Conservation (phyloP, 2,329 filamentous ascomycete species). For the Pseudogymnoascus sp. region DNA sequence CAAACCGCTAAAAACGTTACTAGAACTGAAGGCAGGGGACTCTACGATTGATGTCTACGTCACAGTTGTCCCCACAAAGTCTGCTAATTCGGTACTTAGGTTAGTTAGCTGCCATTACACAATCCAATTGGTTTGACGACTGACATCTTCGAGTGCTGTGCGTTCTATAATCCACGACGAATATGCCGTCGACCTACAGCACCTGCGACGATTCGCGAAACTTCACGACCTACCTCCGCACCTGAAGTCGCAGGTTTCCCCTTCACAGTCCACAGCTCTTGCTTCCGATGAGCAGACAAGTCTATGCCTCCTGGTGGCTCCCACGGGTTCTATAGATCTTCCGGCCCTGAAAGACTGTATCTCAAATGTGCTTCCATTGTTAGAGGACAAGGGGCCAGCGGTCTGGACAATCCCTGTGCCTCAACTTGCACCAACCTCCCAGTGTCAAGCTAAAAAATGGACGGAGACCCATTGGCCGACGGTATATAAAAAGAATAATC, state of each 20-base stretch:
- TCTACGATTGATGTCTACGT: slow-evolving; percentile 58
- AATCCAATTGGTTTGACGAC: not conserved
- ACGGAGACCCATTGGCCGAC: slow-evolving; percentile 74
- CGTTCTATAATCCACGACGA: slow-evolving; percentile 51
- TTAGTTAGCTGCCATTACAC: slow-evolving; percentile 36
- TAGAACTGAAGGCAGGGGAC: slow-evolving; percentile 55
- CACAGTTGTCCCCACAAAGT: slow-evolving; percentile 63
- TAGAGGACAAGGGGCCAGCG: slow-evolving; percentile 40
- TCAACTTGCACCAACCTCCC: slow-evolving; percentile 65
- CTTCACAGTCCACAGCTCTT: not conserved
- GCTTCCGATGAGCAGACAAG: slow-evolving; percentile 23
- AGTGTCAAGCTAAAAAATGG: slow-evolving; percentile 68
- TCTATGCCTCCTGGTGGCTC: slow-evolving; percentile 45
- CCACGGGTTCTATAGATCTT: slow-evolving; percentile 43
- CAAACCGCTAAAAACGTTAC: slow-evolving; percentile 56
- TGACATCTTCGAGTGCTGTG: slow-evolving; percentile 40
- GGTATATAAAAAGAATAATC: slow-evolving; percentile 80
- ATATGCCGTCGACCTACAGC: slow-evolving; percentile 57
- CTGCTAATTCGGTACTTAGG: slow-evolving; percentile 66
- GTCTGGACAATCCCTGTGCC: slow-evolving; percentile 63
- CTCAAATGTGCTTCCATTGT: slow-evolving; percentile 14
- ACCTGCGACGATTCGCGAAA: slow-evolving; percentile 72
- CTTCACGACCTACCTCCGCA: slow-evolving; percentile 54
- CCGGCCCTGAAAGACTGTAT: slow-evolving; percentile 44
- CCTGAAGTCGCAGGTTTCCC: slow-evolving; percentile 13